Evolutionary conservation across 257 asterid species (phyloP).

Genomic region (Knoxia roxburghii): DNA sequence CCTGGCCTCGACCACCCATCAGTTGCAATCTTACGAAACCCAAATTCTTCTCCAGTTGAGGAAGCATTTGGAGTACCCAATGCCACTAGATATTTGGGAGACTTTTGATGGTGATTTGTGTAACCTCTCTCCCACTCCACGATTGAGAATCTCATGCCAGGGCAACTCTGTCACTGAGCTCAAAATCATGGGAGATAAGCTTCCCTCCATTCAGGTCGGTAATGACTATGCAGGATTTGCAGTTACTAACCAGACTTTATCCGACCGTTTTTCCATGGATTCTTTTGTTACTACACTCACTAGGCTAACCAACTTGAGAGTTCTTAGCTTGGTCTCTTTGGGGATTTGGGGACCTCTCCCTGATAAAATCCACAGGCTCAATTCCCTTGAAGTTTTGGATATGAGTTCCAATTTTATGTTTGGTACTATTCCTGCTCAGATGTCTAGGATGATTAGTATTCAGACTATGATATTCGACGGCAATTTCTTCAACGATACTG

Average conservation of each 20-base stretch:
- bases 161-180: constrained; percentile 72
- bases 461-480: constrained; percentile 60
- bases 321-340: constrained; percentile 66
- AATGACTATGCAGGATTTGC: constrained; percentile 63
- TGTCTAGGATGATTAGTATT: constrained; percentile 71
- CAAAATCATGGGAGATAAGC: constrained; percentile 66
- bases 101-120: constrained; percentile 59
- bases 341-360: constrained; percentile 92
- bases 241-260: constrained; percentile 54
- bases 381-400: constrained; percentile 68
- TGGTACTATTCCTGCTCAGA: constrained; percentile 66
- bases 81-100: constrained; percentile 47
- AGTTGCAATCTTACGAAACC: constrained; percentile 54
- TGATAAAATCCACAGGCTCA: constrained; percentile 67
- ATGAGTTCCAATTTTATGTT: constrained; percentile 80
- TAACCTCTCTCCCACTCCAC: constrained; percentile 43
- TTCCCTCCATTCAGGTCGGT: constrained; percentile 6
- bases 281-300: constrained; percentile 85
- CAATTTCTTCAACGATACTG: constrained; percentile 68
- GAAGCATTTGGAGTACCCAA: constrained; percentile 83
- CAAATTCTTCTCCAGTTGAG: constrained; percentile 84
- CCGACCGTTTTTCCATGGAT: constrained; percentile 65
- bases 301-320: constrained; percentile 65
- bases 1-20: constrained; percentile 43
- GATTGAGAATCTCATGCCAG: constrained; percentile 62